phyloP scores from a whole-genome alignment of 495 filamentous ascomycete genomes.

The Penicillium cosmopolitanum region DNA sequence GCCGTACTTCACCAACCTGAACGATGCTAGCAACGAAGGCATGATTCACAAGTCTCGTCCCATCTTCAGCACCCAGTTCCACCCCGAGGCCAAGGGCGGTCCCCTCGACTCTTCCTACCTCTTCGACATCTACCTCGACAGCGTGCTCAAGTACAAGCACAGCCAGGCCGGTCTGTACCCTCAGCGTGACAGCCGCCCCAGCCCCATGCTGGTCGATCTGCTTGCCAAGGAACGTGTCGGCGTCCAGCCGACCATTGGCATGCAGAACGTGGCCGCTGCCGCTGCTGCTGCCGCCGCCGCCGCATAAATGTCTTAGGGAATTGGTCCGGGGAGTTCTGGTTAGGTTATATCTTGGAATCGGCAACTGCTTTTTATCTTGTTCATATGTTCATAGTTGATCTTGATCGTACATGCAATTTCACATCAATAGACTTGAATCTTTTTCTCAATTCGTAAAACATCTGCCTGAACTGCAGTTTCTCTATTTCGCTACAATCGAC shows the following conservation, averaged over 20 bases:
- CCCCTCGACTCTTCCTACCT: slow-evolving; percentile 92
- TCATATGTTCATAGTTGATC: slow-evolving; percentile 18
- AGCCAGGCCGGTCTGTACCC: slow-evolving; percentile 68
- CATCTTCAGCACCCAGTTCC: slow-evolving; percentile 98
- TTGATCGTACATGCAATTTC: slow-evolving; percentile 18
- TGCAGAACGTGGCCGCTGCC: slow-evolving; percentile 54
- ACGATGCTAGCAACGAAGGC: slow-evolving; percentile 92
- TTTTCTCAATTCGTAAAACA: slow-evolving; percentile 10
- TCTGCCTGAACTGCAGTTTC: neutral
- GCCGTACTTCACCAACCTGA: slow-evolving; percentile 97
- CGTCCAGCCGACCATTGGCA: slow-evolving; percentile 69
- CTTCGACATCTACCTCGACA: slow-evolving; percentile 94
- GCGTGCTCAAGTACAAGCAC: slow-evolving; percentile 84
- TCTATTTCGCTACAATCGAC: slow-evolving; percentile 71
- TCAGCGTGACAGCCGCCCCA: slow-evolving; percentile 76
- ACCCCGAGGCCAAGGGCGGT: slow-evolving; percentile 95
- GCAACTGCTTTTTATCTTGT: slow-evolving; percentile 11
- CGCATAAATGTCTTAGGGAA: slow-evolving; percentile 19
- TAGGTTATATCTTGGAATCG: slow-evolving; percentile 16
- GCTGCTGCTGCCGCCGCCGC: slow-evolving; percentile 42
- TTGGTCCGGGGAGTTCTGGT: slow-evolving; percentile 19
- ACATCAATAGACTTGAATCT: slow-evolving; percentile 10
- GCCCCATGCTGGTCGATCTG: slow-evolving; percentile 85
- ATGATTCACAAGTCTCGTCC: slow-evolving; percentile 95
- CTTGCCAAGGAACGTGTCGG: slow-evolving; percentile 92